A percentile compares a stretch with the other conserved stretches of the same genome.
phyloP scores from a whole-genome alignment of 495 filamentous ascomycete genomes.

The Penicillium coffeae region DNA sequence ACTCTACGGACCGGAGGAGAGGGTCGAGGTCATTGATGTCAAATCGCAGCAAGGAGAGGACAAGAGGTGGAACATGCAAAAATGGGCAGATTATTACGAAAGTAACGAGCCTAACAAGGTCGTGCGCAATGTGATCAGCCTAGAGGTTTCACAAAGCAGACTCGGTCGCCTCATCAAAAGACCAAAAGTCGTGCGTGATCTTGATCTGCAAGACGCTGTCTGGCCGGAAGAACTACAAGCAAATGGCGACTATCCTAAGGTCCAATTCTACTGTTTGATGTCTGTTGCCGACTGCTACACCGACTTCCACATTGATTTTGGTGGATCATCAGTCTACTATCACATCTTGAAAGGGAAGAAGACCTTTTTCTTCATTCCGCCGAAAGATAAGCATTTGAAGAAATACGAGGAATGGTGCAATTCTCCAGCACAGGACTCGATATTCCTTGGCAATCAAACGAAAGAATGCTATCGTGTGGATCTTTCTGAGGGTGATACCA shows the following conservation, averaged over 20 bases:
- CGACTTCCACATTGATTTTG: slow-evolving; percentile 80
- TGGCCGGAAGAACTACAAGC: slow-evolving; percentile 62
- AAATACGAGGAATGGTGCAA: slow-evolving; percentile 77
- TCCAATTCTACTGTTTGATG: slow-evolving; percentile 74
- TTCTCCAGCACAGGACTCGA: slow-evolving; percentile 66
- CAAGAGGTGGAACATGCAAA: slow-evolving; percentile 66
- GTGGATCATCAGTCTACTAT: slow-evolving; percentile 74
- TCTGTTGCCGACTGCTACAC: slow-evolving; percentile 77
- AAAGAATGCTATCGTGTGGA: slow-evolving; percentile 74
- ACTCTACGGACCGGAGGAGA: slow-evolving; percentile 61
- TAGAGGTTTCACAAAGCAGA: slow-evolving; percentile 67
- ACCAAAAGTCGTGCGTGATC: slow-evolving; percentile 66
- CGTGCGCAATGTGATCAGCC: slow-evolving; percentile 72
- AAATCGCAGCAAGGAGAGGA: slow-evolving; percentile 69
- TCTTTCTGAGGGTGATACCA: slow-evolving; percentile 68
- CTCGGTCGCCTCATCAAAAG: slow-evolving; percentile 63
- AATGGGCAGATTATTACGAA: slow-evolving; percentile 76
- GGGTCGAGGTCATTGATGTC: slow-evolving; percentile 72
- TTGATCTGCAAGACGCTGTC: slow-evolving; percentile 68
- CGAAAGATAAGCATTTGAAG: slow-evolving; percentile 69
- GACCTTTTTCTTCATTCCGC: slow-evolving; percentile 75
- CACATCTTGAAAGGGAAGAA: slow-evolving; percentile 74
- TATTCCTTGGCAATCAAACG: slow-evolving; percentile 62
- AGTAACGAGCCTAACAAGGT: slow-evolving; percentile 53
- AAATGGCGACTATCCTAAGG: slow-evolving; percentile 56